Evolutionary conservation across 78 protist species (phyloP), one percentile per base, ranked within the genome.

Genomic region (Isochrysis galbana): DNA sequence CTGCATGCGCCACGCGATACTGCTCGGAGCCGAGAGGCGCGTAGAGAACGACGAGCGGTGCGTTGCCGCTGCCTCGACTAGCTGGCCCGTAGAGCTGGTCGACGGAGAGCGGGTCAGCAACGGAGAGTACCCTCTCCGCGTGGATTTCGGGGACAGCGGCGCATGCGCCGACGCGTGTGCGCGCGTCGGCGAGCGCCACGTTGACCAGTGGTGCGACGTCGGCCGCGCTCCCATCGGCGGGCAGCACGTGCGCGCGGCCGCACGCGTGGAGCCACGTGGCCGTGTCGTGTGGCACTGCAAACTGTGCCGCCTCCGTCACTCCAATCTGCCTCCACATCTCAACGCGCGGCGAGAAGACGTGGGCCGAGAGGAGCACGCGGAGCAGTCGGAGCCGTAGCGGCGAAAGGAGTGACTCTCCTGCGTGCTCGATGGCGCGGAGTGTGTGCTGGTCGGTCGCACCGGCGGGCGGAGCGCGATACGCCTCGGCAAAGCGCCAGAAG

Each of bases 401-500:
- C 2, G 89, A 38, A 32, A 90, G 54, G n/a, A 90, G n/a, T 21
- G 17, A 19, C 26, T 2, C 34, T 3, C 89, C 86, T 11, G 74
- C 89, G 3, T 0, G 54, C 14, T 46, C 5, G 32, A 83, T 51
- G 25, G 93, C 74, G 36, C 34, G 51, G 48, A 61, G 38, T 39
- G n/a, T 46, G 80, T 25, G 80, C 45, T 77, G 26, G 93, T 90
- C 93, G 32, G 70, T 11, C 34, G n/a, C 45, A 10, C 36, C 82
- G 23, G 2, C 25, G 34, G 0, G 51, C 0, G 47, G 36, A 22
- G 51, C 26, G 38, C 2, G 32, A 2, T 32, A 1, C 45, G 86
- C 29, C 92, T 67, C 92, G 3, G 61, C 84, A 45, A 32, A 89
- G 51, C 21, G 1, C 92, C 92, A 89, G 44, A 89, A 89, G 5